A percentile compares a stretch with the other conserved stretches of the same genome.
These are phyloP conservation scores for Paramecium primaurelia DNA, from an alignment of 73 alveolate genomes.

Conservation along the genomic window DNA sequence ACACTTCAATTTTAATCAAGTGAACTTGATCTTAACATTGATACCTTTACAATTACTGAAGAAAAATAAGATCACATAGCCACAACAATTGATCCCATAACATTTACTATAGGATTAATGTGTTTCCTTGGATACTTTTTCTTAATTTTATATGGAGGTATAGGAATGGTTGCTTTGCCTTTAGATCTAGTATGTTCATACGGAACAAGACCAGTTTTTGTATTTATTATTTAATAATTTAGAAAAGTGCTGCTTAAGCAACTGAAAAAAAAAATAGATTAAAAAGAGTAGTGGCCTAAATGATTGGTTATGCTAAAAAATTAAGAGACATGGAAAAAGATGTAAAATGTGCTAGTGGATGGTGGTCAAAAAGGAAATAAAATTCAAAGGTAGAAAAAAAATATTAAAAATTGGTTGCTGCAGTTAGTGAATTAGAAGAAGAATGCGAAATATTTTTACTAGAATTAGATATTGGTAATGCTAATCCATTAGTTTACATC, in stretches of 20 bases:
- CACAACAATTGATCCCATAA: background rate
- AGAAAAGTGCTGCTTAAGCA: constrained; percentile 32
- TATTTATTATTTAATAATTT: background rate
- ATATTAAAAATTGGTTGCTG: background rate
- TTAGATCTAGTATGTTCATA: constrained; percentile 66
- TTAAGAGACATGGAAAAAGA: constrained; percentile 24
- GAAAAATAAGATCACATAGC: background rate
- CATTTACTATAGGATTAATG: constrained; percentile 40
- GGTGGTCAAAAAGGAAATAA: constrained; percentile 27
- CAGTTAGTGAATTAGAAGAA: background rate
- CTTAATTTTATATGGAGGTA: constrained; percentile 72
- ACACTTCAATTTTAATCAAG: background rate
- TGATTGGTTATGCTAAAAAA: constrained; percentile 8
- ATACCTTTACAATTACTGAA: background rate
- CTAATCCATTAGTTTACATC: constrained; percentile 42
- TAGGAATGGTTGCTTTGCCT: constrained; percentile 77
- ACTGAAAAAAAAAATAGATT: background rate
- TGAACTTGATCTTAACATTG: background rate
- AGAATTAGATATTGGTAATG: background rate
- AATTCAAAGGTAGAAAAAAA: background rate
- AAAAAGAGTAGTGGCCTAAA: background rate
- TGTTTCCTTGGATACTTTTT: constrained; percentile 71
- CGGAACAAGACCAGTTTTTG: constrained; percentile 69
- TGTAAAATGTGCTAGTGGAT: background rate
- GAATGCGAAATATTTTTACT: constrained; percentile 50